Evolutionary conservation across 345 rosid genomes (phyloP).

Genomic region (Carallia brachiata): DNA sequence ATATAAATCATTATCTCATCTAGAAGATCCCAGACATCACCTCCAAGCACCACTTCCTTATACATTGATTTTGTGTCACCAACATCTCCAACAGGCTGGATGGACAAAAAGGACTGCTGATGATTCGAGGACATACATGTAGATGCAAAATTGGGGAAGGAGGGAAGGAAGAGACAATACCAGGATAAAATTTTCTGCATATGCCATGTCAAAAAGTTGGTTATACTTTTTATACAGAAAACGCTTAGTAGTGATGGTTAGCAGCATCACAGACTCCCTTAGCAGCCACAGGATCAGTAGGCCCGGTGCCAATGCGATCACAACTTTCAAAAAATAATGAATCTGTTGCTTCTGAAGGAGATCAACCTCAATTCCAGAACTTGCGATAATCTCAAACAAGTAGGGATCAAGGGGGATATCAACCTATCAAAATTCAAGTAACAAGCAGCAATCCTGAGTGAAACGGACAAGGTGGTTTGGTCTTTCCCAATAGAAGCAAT

Average conservation of each 20-base stretch:
- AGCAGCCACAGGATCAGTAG: constrained; percentile 75
- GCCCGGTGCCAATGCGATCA: constrained; percentile 78
- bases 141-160: neutral
- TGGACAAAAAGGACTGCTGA: constrained; percentile 19
- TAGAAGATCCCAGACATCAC: constrained; percentile 98
- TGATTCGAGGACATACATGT: constrained; percentile 16
- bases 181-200: constrained; percentile 88
- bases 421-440: constrained; percentile 47
- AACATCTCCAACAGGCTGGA: constrained; percentile 90
- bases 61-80: constrained; percentile 85
- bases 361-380: constrained; percentile 91
- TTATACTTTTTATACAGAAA: constrained; percentile 83
- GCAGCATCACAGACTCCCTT: constrained; percentile 77
- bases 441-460: constrained; percentile 20
- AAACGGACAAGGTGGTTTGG: neutral
- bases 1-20: constrained; percentile 95
- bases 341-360: constrained; percentile 89
- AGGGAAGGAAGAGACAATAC: constrained; percentile 38
- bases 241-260: constrained; percentile 71
- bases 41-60: constrained; percentile 93
- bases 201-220: constrained; percentile 88
- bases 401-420: constrained; percentile 92
- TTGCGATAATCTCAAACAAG: constrained; percentile 78
- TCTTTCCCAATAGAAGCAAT: no score
- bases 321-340: constrained; percentile 86